Conservation (phyloP, 371 early-diverging fungal species). For the Lichtheimia ornata region DNA sequence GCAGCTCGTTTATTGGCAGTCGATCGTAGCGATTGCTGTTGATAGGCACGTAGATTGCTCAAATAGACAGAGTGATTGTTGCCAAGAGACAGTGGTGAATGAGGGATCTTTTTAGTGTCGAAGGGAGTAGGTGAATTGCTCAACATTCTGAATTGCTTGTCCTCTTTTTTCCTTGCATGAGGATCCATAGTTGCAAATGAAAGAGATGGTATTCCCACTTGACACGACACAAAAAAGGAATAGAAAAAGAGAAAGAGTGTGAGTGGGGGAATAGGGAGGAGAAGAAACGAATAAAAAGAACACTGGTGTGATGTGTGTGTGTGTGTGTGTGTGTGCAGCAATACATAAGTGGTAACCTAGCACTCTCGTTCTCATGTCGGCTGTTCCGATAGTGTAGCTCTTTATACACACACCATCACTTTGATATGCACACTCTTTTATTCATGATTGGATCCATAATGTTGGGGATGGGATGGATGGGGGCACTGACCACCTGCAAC, state of each 20-base stretch:
- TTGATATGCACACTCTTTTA: not conserved
- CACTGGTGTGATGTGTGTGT: not conserved
- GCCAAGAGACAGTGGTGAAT: conserved; percentile 10
- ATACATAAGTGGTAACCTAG: not conserved
- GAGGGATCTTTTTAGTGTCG: conserved; percentile 8
- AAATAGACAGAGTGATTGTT: conserved; percentile 17
- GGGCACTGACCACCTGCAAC: conserved; percentile 7
- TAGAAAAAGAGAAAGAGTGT: not conserved
- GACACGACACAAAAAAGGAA: conserved; percentile 3
- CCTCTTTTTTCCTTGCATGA: conserved; percentile 6
- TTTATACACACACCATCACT: not conserved
- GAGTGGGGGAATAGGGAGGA: conserved; percentile 1
- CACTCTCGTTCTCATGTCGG: not conserved
- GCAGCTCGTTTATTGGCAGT: conserved; percentile 1
- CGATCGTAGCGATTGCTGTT: conserved; percentile 15
- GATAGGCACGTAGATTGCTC: conserved; percentile 18
- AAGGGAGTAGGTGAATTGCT: not conserved
- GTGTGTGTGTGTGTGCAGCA: not conserved
- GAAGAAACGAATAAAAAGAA: not conserved
- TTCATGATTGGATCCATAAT: too few species aligned
- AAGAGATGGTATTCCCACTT: not conserved
- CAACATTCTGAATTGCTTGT: not conserved
- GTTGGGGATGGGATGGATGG: not conserved
- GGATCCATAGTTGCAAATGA: conserved; percentile 1
- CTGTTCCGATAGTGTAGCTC: not conserved